A percentile compares a stretch with the other conserved stretches of the same genome.
phyloP scores from a whole-genome alignment of 352 stramenopile species.

The Phytophthora uliginosa region DNA sequence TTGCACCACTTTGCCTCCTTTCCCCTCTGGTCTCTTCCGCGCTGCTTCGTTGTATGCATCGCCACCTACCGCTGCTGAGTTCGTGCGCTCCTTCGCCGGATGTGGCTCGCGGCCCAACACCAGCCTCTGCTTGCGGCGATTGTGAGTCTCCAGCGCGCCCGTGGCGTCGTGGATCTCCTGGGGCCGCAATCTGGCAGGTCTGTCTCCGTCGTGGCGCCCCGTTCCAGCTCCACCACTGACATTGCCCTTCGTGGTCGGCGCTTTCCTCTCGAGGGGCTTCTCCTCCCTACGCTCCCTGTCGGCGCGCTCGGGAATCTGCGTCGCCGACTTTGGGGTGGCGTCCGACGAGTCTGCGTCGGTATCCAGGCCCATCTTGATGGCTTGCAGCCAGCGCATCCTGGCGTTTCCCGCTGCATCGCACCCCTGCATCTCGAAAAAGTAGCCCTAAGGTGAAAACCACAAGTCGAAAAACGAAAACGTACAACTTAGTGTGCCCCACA shows the following conservation, averaged over 20 bases:
- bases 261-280: background rate
- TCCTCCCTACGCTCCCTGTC: background rate
- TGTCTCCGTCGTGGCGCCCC: background rate
- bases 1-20: background rate
- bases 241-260: background rate
- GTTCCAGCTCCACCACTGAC: background rate
- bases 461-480: too few relatives aligned
- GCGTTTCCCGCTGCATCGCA: too few relatives aligned
- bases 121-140: background rate
- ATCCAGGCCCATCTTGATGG: background rate
- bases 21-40: background rate
- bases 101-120: background rate
- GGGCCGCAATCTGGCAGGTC: background rate
- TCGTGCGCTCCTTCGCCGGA: background rate
- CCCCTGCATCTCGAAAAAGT: too few relatives aligned
- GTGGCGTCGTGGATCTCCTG: background rate
- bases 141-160: background rate
- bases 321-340: background rate
- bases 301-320: background rate
- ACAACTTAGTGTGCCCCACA: too few relatives aligned
- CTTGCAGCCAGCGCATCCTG: background rate
- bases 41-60: background rate
- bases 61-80: background rate
- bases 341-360: background rate
- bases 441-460: too few relatives aligned